Evolutionary conservation across 805 yeast species (phyloP).

Genomic region (Metschnikowia cerradonensis): DNA sequence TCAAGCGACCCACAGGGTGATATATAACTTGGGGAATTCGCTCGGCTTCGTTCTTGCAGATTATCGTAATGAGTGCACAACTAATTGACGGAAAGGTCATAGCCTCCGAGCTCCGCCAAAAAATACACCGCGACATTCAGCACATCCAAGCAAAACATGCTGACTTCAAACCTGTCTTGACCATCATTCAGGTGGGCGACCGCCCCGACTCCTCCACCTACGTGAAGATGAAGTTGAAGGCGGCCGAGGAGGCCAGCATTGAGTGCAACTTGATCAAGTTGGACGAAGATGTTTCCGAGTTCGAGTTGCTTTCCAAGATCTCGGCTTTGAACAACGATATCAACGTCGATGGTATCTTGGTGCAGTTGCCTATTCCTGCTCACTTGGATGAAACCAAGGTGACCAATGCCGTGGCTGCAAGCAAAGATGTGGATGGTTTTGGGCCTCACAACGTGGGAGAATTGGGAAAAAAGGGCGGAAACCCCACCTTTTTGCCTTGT

Average conservation of each 20-base stretch:
- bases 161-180: slow-evolving; percentile 58
- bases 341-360: slow-evolving; percentile 65
- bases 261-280: slow-evolving; percentile 57
- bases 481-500: slow-evolving; percentile 71
- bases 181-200: slow-evolving; percentile 72
- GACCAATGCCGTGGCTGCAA: slow-evolving; percentile 61
- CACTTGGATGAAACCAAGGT: slow-evolving; percentile 65
- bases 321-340: slow-evolving; percentile 53
- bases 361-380: slow-evolving; percentile 73
- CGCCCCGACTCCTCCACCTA: slow-evolving; percentile 80
- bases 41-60: background rate
- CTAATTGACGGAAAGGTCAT: slow-evolving; percentile 44
- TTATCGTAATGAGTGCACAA: slow-evolving; percentile 27
- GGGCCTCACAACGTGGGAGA: slow-evolving; percentile 77
- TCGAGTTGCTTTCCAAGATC: slow-evolving; percentile 51
- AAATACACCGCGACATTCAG: slow-evolving; percentile 38
- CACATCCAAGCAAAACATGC: slow-evolving; percentile 43
- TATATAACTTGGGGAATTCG: background rate
- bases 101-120: slow-evolving; percentile 36
- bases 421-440: slow-evolving; percentile 82
- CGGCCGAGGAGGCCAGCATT: slow-evolving; percentile 68
- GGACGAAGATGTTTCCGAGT: slow-evolving; percentile 54
- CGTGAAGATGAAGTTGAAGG: slow-evolving; percentile 75
- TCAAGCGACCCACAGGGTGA: background rate
- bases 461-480: slow-evolving; percentile 66